Evolutionary conservation across 768 basidiomycete species (phyloP).

Genomic region (Gymnopilus junonius): DNA sequence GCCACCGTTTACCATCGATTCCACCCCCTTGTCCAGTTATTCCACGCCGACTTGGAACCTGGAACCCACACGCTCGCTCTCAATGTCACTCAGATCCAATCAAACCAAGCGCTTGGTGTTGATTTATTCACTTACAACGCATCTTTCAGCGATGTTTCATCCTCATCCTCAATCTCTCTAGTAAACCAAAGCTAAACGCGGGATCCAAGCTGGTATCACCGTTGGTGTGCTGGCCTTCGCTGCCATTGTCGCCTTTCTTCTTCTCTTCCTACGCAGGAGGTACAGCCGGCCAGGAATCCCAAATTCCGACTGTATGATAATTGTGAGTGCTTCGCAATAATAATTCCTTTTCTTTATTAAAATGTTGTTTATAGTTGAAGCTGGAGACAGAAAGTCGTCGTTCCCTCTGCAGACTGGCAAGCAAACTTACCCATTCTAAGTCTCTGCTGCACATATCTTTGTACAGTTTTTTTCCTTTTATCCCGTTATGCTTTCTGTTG

Average conservation of each 20-base stretch:
- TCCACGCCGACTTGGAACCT: slow-evolving; percentile 35
- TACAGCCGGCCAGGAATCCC: slow-evolving; percentile 3
- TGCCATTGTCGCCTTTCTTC: background rate
- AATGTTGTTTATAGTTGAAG: slow-evolving; percentile 1
- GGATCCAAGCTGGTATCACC: slow-evolving; percentile 19
- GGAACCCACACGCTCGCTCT: slow-evolving; percentile 41
- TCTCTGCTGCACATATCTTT: background rate
- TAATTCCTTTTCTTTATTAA: background rate
- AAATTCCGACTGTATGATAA: slow-evolving; percentile 2
- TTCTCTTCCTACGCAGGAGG: background rate
- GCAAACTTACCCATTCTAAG: background rate
- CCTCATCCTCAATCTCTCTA: slow-evolving; percentile 3
- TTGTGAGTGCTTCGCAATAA: background rate
- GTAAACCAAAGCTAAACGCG: background rate
- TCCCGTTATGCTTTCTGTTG: background rate
- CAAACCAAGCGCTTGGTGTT: slow-evolving; percentile 36
- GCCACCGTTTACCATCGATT: slow-evolving; percentile 30
- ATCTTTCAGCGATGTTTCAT: slow-evolving; percentile 29
- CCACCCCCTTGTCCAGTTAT: slow-evolving; percentile 38
- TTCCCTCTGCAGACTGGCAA: slow-evolving; percentile 1
- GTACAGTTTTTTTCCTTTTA: no score
- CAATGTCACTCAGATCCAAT: slow-evolving; percentile 40
- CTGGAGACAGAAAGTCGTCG: background rate
- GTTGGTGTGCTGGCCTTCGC: slow-evolving; percentile 8
- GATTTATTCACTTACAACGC: slow-evolving; percentile 46